Evolutionary conservation across 2,329 filamentous ascomycete genomes (phyloP).

Genomic region (Trichophyton simii): DNA sequence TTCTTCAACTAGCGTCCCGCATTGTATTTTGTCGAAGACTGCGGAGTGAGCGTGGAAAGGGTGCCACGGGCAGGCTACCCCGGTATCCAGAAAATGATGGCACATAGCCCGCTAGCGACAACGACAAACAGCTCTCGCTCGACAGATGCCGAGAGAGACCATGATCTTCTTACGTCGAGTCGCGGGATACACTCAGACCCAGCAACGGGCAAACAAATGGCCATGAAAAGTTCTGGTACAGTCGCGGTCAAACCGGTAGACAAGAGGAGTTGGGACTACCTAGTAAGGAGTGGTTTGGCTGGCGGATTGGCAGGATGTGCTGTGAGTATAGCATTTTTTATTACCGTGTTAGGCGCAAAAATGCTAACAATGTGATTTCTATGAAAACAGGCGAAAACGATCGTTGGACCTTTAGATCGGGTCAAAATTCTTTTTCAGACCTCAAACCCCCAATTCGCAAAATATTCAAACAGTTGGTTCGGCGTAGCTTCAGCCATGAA

Average conservation of each 20-base stretch:
- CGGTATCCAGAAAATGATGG: neutral
- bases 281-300: conserved; percentile 69
- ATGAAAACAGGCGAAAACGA: conserved; percentile 64
- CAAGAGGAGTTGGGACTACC: conserved; percentile 69
- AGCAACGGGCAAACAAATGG: neutral
- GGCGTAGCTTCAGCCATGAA: conserved; percentile 71
- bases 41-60: neutral
- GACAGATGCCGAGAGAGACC: neutral
- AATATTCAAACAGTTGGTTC: conserved; percentile 81
- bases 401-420: conserved; percentile 88
- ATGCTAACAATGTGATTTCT: conserved; percentile 7
- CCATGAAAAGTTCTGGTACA: neutral
- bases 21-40: neutral
- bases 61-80: neutral
- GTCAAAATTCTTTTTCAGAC: conserved; percentile 99
- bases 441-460: conserved; percentile 82
- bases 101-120: conserved; percentile 1
- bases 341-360: conserved; percentile 5
- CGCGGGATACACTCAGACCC: neutral
- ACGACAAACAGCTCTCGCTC: neutral
- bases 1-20: neutral
- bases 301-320: conserved; percentile 86
- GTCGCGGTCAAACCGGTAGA: conserved; percentile 30
- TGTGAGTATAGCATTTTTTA: conserved; percentile 43
- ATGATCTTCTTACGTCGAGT: neutral